Conservation (phyloP, 495 filamentous ascomycete species). For the Diplogelasinospora grovesii region DNA sequence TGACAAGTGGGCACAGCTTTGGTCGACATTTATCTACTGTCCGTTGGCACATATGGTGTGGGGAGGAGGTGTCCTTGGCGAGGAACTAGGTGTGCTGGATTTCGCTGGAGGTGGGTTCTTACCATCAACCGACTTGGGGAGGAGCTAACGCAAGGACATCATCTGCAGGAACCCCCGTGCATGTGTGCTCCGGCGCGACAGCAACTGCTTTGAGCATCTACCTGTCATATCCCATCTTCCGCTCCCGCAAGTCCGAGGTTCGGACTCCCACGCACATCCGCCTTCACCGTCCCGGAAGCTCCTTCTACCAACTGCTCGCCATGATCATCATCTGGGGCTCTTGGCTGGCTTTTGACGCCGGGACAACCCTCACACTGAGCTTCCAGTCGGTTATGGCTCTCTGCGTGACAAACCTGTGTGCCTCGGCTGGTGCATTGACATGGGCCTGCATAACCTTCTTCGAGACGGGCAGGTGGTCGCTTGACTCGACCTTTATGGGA, state of each 20-base stretch:
- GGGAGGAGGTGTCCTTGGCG: conserved; percentile 21
- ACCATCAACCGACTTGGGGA: not conserved
- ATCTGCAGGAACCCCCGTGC: conserved; percentile 64
- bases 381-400: conserved; percentile 87
- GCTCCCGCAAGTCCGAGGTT: conserved; percentile 49
- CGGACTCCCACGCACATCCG: conserved; percentile 80
- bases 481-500: conserved; percentile 94
- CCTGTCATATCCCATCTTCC: conserved; percentile 40
- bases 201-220: conserved; percentile 75
- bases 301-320: conserved; percentile 38
- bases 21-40: conserved; percentile 23
- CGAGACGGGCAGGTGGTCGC: conserved; percentile 87
- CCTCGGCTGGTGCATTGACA: conserved; percentile 71
- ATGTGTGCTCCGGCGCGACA: conserved; percentile 74
- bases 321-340: conserved; percentile 94
- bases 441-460: conserved; percentile 85
- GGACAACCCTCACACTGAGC: conserved; percentile 83
- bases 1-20: conserved; percentile 8
- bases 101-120: conserved; percentile 19
- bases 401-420: conserved; percentile 88
- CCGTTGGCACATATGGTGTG: conserved; percentile 23
- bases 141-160: not conserved
- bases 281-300: conserved; percentile 39
- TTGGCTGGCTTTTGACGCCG: conserved; percentile 95
- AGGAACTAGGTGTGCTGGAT: conserved; percentile 20